These are phyloP conservation scores for Gossypium mustelinum DNA, from an alignment of 345 rosid genomes.

Conservation along the genomic window DNA sequence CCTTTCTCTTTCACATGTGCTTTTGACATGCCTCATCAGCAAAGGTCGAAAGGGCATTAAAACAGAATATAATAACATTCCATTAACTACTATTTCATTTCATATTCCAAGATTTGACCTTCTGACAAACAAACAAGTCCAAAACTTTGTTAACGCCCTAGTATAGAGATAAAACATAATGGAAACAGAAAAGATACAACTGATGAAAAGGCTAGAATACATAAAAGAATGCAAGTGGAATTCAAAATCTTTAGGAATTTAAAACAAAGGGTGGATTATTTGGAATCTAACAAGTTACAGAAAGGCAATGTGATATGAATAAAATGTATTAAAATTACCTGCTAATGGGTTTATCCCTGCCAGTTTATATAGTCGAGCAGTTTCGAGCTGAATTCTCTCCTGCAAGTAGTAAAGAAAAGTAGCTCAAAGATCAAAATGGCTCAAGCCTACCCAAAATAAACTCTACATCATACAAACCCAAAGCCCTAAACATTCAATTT, in stretches of 20 bases:
- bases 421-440: neutral
- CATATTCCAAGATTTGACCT: neutral
- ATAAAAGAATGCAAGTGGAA: neutral
- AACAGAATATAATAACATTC: neutral
- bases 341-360: constrained; percentile 93
- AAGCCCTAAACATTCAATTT: neutral
- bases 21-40: neutral
- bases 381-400: constrained; percentile 93
- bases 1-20: neutral
- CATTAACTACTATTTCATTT: neutral
- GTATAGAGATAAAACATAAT: neutral
- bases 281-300: neutral
- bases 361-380: constrained; percentile 85
- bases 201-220: neutral
- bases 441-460: neutral
- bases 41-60: neutral
- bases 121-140: neutral
- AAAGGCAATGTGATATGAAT: neutral
- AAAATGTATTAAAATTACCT: constrained; percentile 37
- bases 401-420: constrained; percentile 31
- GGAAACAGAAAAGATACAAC: too few species aligned
- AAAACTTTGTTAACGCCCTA: neutral
- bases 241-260: neutral
- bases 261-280: neutral
- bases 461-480: neutral